Percentiles rank a stretch among this genome's conserved stretches.
These are phyloP conservation scores for Lenzites betulinus DNA, from an alignment of 768 basidiomycete species.

Conservation along the genomic window DNA sequence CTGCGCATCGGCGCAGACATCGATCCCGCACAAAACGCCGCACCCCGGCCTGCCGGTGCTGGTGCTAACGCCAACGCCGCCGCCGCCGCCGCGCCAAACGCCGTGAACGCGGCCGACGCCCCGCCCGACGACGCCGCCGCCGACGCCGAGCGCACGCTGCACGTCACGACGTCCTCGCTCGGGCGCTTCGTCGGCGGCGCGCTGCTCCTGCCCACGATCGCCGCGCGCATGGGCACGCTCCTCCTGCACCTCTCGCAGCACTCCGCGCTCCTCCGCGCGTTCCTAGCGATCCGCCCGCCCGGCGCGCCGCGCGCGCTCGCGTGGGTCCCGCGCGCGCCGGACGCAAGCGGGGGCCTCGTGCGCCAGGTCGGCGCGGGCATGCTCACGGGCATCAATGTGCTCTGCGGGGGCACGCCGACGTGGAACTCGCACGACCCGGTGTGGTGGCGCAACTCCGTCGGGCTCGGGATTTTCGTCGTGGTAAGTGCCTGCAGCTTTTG, in stretches of 20 bases:
- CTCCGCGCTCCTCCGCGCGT: constrained; percentile 38
- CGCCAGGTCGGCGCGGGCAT: constrained; percentile 32
- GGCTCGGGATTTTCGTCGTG: constrained; percentile 66
- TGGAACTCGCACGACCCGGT: constrained; percentile 74
- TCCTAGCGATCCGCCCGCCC: constrained; percentile 32
- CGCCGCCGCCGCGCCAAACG: constrained; percentile 28
- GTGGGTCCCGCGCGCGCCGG: constrained; percentile 2
- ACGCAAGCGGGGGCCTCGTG: constrained; percentile 22
- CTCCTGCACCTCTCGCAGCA: constrained; percentile 55
- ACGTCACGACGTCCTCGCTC: constrained; percentile 57
- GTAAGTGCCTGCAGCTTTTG: constrained; percentile 39
- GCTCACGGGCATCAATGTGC: constrained; percentile 45
- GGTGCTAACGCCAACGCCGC: neutral
- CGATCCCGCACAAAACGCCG: constrained; percentile 4
- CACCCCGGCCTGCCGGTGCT: neutral
- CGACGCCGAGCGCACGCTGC: constrained; percentile 60
- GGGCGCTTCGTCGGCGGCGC: constrained; percentile 73
- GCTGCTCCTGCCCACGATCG: constrained; percentile 65
- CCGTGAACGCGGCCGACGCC: constrained; percentile 17
- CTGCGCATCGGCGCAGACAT: constrained; percentile 27
- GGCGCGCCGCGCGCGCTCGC: neutral
- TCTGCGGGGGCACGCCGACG: constrained; percentile 57
- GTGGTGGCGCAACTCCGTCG: constrained; percentile 77
- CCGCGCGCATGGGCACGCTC: constrained; percentile 63
- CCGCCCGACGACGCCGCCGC: constrained; percentile 38